Base-by-base conservation (phyloP, 352 stramenopile genomes). In the Plasmopara halstedii region DNA sequence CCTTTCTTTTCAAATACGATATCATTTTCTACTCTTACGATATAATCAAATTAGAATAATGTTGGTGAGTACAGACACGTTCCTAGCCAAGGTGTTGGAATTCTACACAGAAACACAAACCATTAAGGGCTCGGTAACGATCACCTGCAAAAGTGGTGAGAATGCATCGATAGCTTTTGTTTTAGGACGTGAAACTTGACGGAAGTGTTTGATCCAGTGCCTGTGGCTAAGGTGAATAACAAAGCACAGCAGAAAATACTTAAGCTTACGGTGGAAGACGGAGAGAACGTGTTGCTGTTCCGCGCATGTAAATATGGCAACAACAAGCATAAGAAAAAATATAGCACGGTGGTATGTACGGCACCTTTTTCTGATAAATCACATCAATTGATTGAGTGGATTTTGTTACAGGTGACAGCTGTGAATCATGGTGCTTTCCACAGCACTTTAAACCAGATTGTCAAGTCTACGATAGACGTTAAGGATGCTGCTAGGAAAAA, bases 301-400 rank as follows among this genome's bases (percentile, higher is more conserved):
- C 80, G 77, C 40, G 75, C 65, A 9, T 73, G 58, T 42, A 83
- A 88, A 34, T 88, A 89, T 47, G 80, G 80, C 50, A 92, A 92
- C 67, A 92, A 92, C 58, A 82, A 82, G 59, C 77, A 89, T 71
- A 92, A 92, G 73, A 73, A 68, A 54, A 92, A 92, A 61, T 81
- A 77, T 59, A 88, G 77, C 56, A 80, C 80, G 7, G 64, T 76
- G 56, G 80, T 88, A 60, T 25, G 60, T n/a, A n/a, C n/a, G n/a
- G n/a, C n/a, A n/a, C n/a, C n/a, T n/a, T n/a, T n/a, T n/a, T n/a
- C n/a, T n/a, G n/a, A n/a, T n/a, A n/a, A n/a, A n/a, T n/a, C n/a
- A n/a, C n/a, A n/a, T n/a, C n/a, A n/a, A n/a, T n/a, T n/a, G n/a
- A n/a, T n/a, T n/a, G 27, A 56, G 39, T 53, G 38, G 19, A 32